Evolutionary conservation across 163 green algal genomes (phyloP).

Genomic region (Scenedesmus sp.): DNA sequence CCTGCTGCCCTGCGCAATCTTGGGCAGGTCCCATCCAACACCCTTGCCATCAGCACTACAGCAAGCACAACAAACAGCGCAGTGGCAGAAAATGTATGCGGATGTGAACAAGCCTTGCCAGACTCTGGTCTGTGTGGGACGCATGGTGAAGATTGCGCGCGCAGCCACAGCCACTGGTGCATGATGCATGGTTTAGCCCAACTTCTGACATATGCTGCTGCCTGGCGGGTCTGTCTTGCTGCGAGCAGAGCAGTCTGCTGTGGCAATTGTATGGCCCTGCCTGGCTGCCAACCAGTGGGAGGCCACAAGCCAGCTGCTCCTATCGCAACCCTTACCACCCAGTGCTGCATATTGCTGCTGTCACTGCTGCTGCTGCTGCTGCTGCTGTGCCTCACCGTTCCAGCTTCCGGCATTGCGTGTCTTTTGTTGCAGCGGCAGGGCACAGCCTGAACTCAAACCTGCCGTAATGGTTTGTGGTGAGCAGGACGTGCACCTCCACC

Average conservation of each 20-base stretch:
- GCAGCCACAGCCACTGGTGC: no score
- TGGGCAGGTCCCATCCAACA: constrained; percentile 33
- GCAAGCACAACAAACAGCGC: neutral
- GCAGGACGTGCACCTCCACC: constrained; percentile 45
- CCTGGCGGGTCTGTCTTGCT: no score
- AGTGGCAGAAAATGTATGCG: neutral
- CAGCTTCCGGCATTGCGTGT: constrained; percentile 43
- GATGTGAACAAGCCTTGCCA: no score
- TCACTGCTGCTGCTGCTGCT: neutral
- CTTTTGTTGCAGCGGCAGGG: constrained; percentile 14
- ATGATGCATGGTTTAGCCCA: no score
- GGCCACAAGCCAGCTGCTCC: neutral
- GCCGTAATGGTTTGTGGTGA: constrained; percentile 58
- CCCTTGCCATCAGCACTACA: constrained; percentile 52
- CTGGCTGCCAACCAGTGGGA: neutral
- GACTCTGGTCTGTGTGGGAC: no score
- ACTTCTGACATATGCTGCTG: no score
- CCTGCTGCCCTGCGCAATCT: constrained; percentile 15
- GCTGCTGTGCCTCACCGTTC: constrained; percentile 11
- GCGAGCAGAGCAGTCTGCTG: no score
- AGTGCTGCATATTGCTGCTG: neutral
- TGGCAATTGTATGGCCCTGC: no score
- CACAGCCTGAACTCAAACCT: constrained; percentile 57
- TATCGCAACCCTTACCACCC: neutral
- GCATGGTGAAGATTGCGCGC: no score